These are phyloP conservation scores for Colletotrichum higginsianum DNA, from an alignment of 2,329 filamentous ascomycete genomes.

Conservation along the genomic window DNA sequence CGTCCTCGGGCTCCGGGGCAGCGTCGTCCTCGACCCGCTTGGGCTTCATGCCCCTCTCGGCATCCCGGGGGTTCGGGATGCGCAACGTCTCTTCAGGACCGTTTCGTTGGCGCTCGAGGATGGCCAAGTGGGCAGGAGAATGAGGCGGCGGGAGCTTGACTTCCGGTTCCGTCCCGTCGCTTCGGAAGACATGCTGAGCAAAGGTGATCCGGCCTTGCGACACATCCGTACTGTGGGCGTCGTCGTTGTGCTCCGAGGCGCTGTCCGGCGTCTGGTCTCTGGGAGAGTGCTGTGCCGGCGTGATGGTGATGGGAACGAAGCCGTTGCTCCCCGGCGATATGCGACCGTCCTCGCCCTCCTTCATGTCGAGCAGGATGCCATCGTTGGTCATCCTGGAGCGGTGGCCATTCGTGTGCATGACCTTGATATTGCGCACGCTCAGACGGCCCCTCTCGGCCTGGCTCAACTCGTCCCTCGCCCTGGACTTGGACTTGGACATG, in stretches of 20 bases:
- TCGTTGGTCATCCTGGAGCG: constrained; percentile 74
- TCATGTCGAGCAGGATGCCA: constrained; percentile 65
- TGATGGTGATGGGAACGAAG: constrained; percentile 29
- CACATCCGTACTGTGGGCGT: constrained; percentile 10
- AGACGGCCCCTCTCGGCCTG: constrained; percentile 68
- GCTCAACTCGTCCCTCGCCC: constrained; percentile 59
- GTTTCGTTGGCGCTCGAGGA: constrained; percentile 87
- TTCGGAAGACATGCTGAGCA: constrained; percentile 75
- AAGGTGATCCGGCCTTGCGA: constrained; percentile 71
- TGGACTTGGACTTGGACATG: constrained; percentile 73
- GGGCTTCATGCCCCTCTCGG: constrained; percentile 84
- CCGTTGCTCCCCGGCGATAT: constrained; percentile 42
- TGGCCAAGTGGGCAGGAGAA: constrained; percentile 85
- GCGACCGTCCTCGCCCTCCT: constrained; percentile 50
- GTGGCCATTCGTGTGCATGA: constrained; percentile 72
- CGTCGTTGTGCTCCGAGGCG: constrained; percentile 10
- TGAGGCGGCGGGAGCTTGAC: constrained; percentile 67
- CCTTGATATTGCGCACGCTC: constrained; percentile 74
- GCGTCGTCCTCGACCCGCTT: constrained; percentile 60
- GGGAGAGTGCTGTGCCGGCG: constrained; percentile 13
- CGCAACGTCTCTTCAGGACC: constrained; percentile 80
- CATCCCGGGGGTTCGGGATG: constrained; percentile 93
- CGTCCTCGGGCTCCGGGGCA: constrained; percentile 54
- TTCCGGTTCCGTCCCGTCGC: constrained; percentile 68
- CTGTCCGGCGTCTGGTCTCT: constrained; percentile 32